Evolutionary conservation across 768 basidiomycete species (phyloP).

Genomic region (Lactifluus volemus): DNA sequence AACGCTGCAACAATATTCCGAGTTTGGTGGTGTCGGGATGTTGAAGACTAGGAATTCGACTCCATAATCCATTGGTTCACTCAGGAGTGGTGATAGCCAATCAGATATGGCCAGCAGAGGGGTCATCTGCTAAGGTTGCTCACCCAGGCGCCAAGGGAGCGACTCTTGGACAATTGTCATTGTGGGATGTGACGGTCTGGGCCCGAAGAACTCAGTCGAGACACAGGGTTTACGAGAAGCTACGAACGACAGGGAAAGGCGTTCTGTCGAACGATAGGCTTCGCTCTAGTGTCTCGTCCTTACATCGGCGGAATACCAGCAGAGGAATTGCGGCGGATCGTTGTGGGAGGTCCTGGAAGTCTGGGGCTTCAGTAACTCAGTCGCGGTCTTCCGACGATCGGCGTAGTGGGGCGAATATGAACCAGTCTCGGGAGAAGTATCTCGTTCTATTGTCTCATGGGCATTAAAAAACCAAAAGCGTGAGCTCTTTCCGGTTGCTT

Average conservation of each 20-base stretch:
- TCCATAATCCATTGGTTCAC: slow-evolving; percentile 16
- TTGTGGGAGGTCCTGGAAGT: not conserved
- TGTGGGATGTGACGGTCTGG: not conserved
- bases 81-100: not conserved
- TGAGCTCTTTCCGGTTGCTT: not conserved
- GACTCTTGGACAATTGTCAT: not conserved
- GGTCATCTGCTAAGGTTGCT: not conserved
- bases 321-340: not conserved
- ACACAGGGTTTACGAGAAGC: not conserved
- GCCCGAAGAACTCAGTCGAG: not conserved
- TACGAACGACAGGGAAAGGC: not conserved
- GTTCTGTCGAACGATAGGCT: not conserved
- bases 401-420: not conserved
- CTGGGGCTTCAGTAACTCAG: not conserved
- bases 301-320: not conserved
- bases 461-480: not conserved
- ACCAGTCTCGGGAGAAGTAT: not conserved
- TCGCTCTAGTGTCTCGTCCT: not conserved
- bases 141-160: not conserved
- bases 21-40: slow-evolving; percentile 29
- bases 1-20: slow-evolving; percentile 34
- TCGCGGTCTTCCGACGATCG: not conserved
- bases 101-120: not conserved
- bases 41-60: slow-evolving; percentile 21
- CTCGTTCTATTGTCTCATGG: not conserved